phyloP scores from a whole-genome alignment of 1,284 basidiomycete species.

The Melanopsichium pennsylvanicum region DNA sequence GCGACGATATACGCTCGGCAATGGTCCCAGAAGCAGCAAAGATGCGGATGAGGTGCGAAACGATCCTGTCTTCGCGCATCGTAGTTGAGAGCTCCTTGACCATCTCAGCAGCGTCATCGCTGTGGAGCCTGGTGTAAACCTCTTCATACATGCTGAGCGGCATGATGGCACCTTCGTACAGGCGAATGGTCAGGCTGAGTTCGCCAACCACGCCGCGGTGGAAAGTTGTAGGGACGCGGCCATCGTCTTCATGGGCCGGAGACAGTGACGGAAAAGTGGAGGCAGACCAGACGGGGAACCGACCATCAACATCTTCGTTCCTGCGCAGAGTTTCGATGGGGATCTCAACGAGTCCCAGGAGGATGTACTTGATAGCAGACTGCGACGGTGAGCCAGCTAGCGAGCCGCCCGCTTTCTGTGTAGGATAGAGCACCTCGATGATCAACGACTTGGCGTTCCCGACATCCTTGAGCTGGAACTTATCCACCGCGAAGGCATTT shows the following conservation, averaged over 20 bases:
- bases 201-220: conserved; percentile 53
- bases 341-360: conserved; percentile 54
- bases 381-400: conserved; percentile 17
- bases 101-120: conserved; percentile 20
- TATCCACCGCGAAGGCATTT: conserved; percentile 38
- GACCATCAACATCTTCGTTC: conserved; percentile 57
- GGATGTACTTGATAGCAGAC: conserved; percentile 25
- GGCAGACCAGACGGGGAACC: conserved; percentile 57
- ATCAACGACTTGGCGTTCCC: conserved; percentile 34
- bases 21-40: conserved; percentile 53
- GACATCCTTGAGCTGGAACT: conserved; percentile 47
- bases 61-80: conserved; percentile 48
- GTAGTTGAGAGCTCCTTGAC: conserved; percentile 33
- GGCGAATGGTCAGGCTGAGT: conserved; percentile 38
- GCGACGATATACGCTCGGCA: conserved; percentile 34
- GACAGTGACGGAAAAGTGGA: conserved; percentile 9
- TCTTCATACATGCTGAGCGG: conserved; percentile 48
- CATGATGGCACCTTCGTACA: conserved; percentile 50
- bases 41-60: conserved; percentile 49
- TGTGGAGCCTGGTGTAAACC: conserved; percentile 36
- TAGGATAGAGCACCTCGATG: conserved; percentile 49
- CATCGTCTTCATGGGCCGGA: conserved; percentile 19
- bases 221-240: conserved; percentile 19
- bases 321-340: conserved; percentile 54
- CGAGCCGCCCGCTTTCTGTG: conserved; percentile 20